A percentile compares a stretch with the other conserved stretches of the same genome.
These are phyloP conservation scores for Tylopilus plumbeoviolaceoides DNA, from an alignment of 768 basidiomycete genomes.

Conservation along the genomic window DNA sequence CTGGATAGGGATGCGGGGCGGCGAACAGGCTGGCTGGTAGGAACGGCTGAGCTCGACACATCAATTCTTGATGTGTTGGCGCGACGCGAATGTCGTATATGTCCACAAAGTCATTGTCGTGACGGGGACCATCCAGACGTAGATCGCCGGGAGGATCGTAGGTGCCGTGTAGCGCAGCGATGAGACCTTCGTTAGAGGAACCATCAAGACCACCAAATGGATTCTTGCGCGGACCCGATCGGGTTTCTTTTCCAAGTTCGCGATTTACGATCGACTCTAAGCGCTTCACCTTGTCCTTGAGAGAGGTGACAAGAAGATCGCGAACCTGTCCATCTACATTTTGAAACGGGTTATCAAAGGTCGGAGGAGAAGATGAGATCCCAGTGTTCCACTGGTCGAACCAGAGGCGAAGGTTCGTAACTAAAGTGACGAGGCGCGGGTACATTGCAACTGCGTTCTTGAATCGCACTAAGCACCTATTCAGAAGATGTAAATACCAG, in stretches of 20 bases:
- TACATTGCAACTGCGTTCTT: slow-evolving; percentile 48
- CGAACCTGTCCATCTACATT: slow-evolving; percentile 27
- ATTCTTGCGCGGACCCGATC: slow-evolving; percentile 12
- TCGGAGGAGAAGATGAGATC: slow-evolving; percentile 34
- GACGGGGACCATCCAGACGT: slow-evolving; percentile 49
- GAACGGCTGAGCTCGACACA: slow-evolving; percentile 45
- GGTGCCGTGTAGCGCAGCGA: slow-evolving; percentile 34
- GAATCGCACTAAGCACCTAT: slow-evolving; percentile 54
- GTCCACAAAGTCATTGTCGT: slow-evolving; percentile 62
- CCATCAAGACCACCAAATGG: neutral
- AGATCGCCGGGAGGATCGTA: slow-evolving; percentile 57
- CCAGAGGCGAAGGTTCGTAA: slow-evolving; percentile 43
- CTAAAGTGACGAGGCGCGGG: slow-evolving; percentile 39
- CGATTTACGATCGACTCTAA: slow-evolving; percentile 47
- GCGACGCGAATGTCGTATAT: slow-evolving; percentile 61
- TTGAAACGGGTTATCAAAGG: slow-evolving; percentile 45
- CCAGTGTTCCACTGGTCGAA: slow-evolving; percentile 44
- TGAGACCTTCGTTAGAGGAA: slow-evolving; percentile 32
- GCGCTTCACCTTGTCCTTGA: slow-evolving; percentile 31
- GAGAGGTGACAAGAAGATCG: slow-evolving; percentile 30
- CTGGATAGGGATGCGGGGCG: slow-evolving; percentile 61
- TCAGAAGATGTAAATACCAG: slow-evolving; percentile 1
- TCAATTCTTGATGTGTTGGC: slow-evolving; percentile 66
- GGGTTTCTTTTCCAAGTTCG: slow-evolving; percentile 39
- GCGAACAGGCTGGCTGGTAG: slow-evolving; percentile 56